Evolutionary conservation across 345 rosid genomes (phyloP).

Genomic region (Lumnitzera racemosa): DNA sequence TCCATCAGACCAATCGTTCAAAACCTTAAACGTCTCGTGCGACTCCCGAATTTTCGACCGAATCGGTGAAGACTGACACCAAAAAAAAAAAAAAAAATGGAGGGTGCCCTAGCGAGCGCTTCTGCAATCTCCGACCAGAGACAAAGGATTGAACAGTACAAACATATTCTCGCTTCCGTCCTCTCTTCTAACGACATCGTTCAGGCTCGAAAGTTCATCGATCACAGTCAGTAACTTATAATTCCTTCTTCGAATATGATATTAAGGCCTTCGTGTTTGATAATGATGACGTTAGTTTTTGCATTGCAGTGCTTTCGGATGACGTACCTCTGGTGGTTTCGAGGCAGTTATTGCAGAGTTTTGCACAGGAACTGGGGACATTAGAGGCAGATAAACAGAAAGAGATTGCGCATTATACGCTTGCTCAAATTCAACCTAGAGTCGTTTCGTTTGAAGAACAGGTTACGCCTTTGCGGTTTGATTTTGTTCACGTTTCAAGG

Average conservation of each 20-base stretch:
- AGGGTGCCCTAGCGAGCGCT: conserved; percentile 66
- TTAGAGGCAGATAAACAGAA: conserved; percentile 74
- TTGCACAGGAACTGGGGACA: conserved; percentile 79
- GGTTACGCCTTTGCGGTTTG: conserved; percentile 30
- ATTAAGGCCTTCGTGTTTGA: not conserved
- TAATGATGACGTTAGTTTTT: conserved; percentile 1
- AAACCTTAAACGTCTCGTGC: conserved; percentile 1
- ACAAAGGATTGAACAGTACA: conserved; percentile 98
- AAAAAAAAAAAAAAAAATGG: conserved; percentile 35
- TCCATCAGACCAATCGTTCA: no score
- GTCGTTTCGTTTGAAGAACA: conserved; percentile 98
- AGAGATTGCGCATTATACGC: conserved; percentile 84
- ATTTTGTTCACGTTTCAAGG: not conserved
- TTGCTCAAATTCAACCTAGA: conserved; percentile 93
- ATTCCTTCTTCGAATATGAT: not conserved
- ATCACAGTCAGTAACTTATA: conserved; percentile 45
- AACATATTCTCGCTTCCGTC: conserved; percentile 77
- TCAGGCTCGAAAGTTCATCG: conserved; percentile 81
- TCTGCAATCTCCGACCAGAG: conserved; percentile 82
- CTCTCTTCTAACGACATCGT: conserved; percentile 71
- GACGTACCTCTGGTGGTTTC: conserved; percentile 90
- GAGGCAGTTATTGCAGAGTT: conserved; percentile 84
- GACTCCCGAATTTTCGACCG: no score
- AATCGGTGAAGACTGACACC: no score
- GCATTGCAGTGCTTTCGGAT: conserved; percentile 71